A percentile compares a stretch with the other conserved stretches of the same genome.
Conservation (phyloP, 495 filamentous ascomycete species). For the Xeromyces bisporus region DNA sequence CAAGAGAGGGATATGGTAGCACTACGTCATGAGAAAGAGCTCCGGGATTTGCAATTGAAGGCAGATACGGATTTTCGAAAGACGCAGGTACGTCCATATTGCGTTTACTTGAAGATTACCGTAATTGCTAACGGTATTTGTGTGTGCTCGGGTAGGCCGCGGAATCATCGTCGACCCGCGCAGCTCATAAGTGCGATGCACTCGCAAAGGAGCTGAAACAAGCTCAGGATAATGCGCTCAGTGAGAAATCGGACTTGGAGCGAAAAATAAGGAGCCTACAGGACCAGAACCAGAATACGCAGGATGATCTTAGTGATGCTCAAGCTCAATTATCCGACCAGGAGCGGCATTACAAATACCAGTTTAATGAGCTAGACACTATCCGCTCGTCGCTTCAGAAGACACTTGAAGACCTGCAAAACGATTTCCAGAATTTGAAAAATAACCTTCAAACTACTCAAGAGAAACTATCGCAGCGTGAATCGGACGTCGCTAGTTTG, state of each 20-base stretch:
- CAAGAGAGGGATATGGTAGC: conserved; percentile 69
- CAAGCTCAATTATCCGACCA: conserved; percentile 51
- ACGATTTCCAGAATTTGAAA: conserved; percentile 49
- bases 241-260: conserved; percentile 55
- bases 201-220: conserved; percentile 57
- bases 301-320: conserved; percentile 66
- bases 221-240: conserved; percentile 43
- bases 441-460: conserved; percentile 46
- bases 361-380: conserved; percentile 51
- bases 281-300: conserved; percentile 51
- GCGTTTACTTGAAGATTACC: neutral
- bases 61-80: conserved; percentile 71
- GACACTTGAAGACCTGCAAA: conserved; percentile 51
- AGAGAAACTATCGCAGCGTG: conserved; percentile 45
- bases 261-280: conserved; percentile 50
- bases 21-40: conserved; percentile 65
- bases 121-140: conserved; percentile 5
- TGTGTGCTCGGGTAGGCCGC: conserved; percentile 23
- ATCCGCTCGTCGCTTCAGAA: conserved; percentile 50
- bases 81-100: conserved; percentile 41
- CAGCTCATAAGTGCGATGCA: conserved; percentile 52
- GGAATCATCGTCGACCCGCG: conserved; percentile 51
- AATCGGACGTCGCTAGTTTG: conserved; percentile 50
- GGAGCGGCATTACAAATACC: conserved; percentile 52
- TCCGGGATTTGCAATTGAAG: conserved; percentile 55